A percentile compares a stretch with the other conserved stretches of the same genome.
Evolutionary conservation across 306 rosid species (phyloP).

Genomic region (Rosa multiflora): DNA sequence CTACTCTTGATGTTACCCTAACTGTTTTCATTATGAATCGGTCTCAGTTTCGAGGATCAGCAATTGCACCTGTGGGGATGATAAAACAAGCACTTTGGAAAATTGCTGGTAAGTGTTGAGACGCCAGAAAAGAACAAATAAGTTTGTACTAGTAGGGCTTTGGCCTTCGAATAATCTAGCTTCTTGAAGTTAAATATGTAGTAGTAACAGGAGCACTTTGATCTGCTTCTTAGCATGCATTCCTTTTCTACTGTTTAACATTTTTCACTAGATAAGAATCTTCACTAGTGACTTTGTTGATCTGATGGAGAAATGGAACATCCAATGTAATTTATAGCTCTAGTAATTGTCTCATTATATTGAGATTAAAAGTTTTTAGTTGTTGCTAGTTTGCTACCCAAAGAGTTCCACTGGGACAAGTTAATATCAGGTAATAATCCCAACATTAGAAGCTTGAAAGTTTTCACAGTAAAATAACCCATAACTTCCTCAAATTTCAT

Average conservation of each 20-base stretch:
- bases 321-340: slow-evolving; percentile 21
- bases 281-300: slow-evolving; percentile 17
- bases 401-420: background rate
- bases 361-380: background rate
- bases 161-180: slow-evolving; percentile 1
- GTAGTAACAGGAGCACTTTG: slow-evolving; percentile 15
- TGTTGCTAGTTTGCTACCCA: background rate
- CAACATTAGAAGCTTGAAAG: background rate
- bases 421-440: background rate
- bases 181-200: slow-evolving; percentile 2
- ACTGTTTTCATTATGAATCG: slow-evolving; percentile 15
- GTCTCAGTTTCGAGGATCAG: slow-evolving; percentile 74
- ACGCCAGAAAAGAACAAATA: slow-evolving; percentile 15
- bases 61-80: slow-evolving; percentile 56
- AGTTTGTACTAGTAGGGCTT: slow-evolving; percentile 24
- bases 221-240: slow-evolving; percentile 22
- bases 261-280: slow-evolving; percentile 23
- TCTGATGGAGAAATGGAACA: slow-evolving; percentile 15
- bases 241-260: slow-evolving; percentile 23
- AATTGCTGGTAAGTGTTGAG: slow-evolving; percentile 45
- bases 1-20: slow-evolving; percentile 8
- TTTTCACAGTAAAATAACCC: background rate
- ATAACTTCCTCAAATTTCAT: background rate
- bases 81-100: slow-evolving; percentile 68
- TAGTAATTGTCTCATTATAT: background rate